Evolutionary conservation across 1,284 basidiomycete genomes (phyloP), one percentile per base, ranked within the genome.

Genomic region (Dichomitus squalens): DNA sequence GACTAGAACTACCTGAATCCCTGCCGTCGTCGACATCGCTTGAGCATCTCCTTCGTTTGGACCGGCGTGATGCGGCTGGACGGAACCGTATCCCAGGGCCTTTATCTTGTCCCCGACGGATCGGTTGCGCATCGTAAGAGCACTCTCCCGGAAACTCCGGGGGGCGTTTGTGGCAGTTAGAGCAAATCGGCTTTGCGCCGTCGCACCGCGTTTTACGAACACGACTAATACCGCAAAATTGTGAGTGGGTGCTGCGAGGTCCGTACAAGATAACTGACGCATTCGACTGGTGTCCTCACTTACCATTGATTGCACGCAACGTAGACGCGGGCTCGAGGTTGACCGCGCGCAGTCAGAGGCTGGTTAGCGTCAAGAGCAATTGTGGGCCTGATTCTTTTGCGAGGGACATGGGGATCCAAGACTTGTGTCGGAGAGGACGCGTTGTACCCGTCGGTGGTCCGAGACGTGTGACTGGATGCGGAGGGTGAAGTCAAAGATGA

Each of bases 141-240:
- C 58, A 74, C 39, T 57, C 59, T 18, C 63, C 57, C n/a, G n/a
- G n/a, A 46, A 52, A 58, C 29, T 63, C 52, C 4, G 61, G 55
- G 21, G 84, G 61, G 12, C 84, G 78, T 53, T 80, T 82, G 44
- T 73, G 70, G 65, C 89, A 92, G 65, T 89, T 89, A 65, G 85
- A 79, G 65, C 89, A 92, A 14, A 77, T 68, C 8, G 89, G 90
- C 63, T 86, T 88, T 5, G 84, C 84, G 39, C 90, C 90, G 68
- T 92, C 89, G 67, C 89, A 92, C 7, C 88, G 84, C 60, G 88
- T 90, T 70, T 92, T 92, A 18, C 88, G 82, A 7, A 76, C 79
- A 34, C 89, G 88, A 68, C 88, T 91, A 62, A 7, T 14, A 16
- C 7, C n/a, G n/a, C n/a, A n/a, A n/a, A 29, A 11, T 16, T 16